Evolutionary conservation across 164 flowering plant species (phyloP).

Genomic region (Santalum album): DNA sequence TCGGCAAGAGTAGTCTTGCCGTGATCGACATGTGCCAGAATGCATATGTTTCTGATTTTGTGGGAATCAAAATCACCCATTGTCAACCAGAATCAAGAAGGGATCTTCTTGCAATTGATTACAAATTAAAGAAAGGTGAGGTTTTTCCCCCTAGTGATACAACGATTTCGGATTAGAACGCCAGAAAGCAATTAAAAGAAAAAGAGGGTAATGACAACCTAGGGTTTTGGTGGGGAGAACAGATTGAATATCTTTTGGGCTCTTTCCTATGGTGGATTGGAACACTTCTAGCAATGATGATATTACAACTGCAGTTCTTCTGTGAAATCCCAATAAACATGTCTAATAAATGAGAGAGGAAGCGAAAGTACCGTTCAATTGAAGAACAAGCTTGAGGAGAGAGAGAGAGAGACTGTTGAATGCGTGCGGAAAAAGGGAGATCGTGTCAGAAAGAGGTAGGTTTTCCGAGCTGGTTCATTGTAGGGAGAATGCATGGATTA

Average conservation of each 20-base stretch:
- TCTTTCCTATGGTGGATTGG: constrained; percentile 19
- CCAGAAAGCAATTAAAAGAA: too few relatives aligned
- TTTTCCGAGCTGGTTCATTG: too few relatives aligned
- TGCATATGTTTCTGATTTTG: constrained; percentile 71
- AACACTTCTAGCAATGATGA: constrained; percentile 1
- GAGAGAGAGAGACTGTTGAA: too few relatives aligned
- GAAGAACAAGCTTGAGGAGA: too few relatives aligned
- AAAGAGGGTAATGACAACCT: neutral
- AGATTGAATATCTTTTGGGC: constrained; percentile 14
- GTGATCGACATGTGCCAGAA: constrained; percentile 92
- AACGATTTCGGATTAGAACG: too few relatives aligned
- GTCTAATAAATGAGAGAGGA: neutral
- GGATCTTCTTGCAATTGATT: too few relatives aligned
- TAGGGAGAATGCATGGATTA: too few relatives aligned
- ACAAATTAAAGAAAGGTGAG: too few relatives aligned
- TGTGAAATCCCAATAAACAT: neutral
- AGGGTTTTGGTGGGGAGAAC: neutral
- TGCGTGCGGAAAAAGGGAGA: too few relatives aligned
- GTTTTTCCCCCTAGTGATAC: too few relatives aligned
- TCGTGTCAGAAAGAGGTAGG: too few relatives aligned
- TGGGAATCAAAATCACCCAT: constrained; percentile 31
- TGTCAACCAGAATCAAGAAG: neutral
- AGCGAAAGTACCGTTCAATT: neutral
- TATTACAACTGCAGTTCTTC: neutral
- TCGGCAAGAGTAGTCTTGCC: constrained; percentile 93